A percentile compares a stretch with the other conserved stretches of the same genome.
phyloP scores from a whole-genome alignment of 169 alveolate genomes.

The Babesia caballi region DNA sequence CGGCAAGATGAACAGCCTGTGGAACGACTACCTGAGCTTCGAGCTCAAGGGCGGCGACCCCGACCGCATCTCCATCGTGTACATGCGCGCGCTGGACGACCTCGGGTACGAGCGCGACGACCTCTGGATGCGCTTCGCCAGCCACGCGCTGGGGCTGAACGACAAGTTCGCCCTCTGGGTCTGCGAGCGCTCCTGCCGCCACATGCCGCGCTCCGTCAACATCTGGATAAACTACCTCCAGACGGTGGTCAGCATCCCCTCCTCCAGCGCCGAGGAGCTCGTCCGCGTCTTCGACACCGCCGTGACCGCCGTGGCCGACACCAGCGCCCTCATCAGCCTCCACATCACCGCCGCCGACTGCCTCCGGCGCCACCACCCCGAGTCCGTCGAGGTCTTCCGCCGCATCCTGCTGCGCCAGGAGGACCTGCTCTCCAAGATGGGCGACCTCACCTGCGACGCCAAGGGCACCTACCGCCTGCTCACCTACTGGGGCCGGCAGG shows the following conservation, averaged over 20 bases:
- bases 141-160: slow-evolving; percentile 22
- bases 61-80: slow-evolving; percentile 42
- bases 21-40: slow-evolving; percentile 57
- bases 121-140: slow-evolving; percentile 55
- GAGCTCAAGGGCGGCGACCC: slow-evolving; percentile 54
- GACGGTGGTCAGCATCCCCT: slow-evolving; percentile 13
- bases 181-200: slow-evolving; percentile 47
- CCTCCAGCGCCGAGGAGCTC: slow-evolving; percentile 32
- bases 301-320: slow-evolving; percentile 42
- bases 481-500: slow-evolving; percentile 60
- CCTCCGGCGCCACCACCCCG: slow-evolving; percentile 43
- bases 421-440: slow-evolving; percentile 32
- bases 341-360: slow-evolving; percentile 68
- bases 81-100: slow-evolving; percentile 60
- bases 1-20: slow-evolving; percentile 44
- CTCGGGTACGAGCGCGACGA: slow-evolving; percentile 63
- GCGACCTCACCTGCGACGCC: slow-evolving; percentile 28
- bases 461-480: slow-evolving; percentile 50
- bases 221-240: slow-evolving; percentile 60
- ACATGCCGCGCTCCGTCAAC: slow-evolving; percentile 57
- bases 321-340: slow-evolving; percentile 40
- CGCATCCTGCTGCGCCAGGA: slow-evolving; percentile 35
- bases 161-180: slow-evolving; percentile 38
- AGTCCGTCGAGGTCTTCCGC: slow-evolving; percentile 35
- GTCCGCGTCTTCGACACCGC: slow-evolving; percentile 38